Evolutionary conservation across 352 stramenopile genomes (phyloP), one percentile per base, ranked within the genome.

Genomic region (Pythium folliculosum): DNA sequence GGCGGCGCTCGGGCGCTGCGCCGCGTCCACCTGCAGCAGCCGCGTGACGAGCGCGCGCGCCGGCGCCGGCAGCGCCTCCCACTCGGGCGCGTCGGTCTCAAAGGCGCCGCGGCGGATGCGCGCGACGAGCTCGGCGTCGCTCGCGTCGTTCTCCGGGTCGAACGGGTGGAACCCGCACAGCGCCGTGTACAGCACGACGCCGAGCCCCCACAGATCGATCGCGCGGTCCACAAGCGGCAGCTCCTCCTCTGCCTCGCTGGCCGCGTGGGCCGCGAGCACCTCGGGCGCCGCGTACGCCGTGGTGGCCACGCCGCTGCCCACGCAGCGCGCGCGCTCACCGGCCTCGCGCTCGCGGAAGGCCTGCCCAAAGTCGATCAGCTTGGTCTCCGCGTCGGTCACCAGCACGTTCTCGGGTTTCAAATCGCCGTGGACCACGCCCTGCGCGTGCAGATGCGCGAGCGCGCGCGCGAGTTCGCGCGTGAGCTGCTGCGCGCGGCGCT

Each of bases 351-450:
- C 64, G 16, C 65, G 69, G 52, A 76, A 76, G n/a, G 82, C 84
- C 23, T 98, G 76, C 9, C 78, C 78, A 66, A 87, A 87, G 61
- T 87, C 78, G 22, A 83, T 81, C 25, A 87, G 73, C 38, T 80
- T 80, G 13, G 98, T 60, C 10, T 45, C 45, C 2, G 44, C 37
- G 2, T 9, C 21, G 23, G 54, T 21, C 38, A 77, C 58, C 12
- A 78, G 43, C 52, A 79, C 75, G 62, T 79, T 79, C 50, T 79
- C 73, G 21, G 73, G 73, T 52, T 79, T 79, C 55, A 79, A 48
- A 40, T 77, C 73, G 50, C 65, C 73, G 51, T 80, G 73, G 21
- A 80, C 73, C 55, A 80, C 70, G 27, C 62, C 45, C 40, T 76
- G 44, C 32, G 55, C 63, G 61, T 80, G 73, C 8, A 80, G 53